A percentile compares a stretch with the other conserved stretches of the same genome.
Evolutionary conservation across 2,329 filamentous ascomycete species (phyloP).

Genomic region (Alternaria conjuncta): DNA sequence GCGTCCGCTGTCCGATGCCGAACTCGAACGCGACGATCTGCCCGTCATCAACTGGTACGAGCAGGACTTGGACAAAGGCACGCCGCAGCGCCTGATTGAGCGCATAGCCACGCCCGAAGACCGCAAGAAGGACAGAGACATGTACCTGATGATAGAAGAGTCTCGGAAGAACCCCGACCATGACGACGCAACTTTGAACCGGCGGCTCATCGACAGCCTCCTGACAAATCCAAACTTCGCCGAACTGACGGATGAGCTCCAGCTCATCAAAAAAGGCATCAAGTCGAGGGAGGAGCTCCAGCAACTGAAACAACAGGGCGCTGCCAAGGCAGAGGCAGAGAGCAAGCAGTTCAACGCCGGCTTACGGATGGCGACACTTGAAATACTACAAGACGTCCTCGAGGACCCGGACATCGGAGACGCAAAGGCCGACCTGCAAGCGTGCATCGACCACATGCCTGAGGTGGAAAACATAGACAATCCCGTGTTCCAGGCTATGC

Average conservation of each 20-base stretch:
- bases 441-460: conserved; percentile 31
- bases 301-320: conserved; percentile 14
- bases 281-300: conserved; percentile 24
- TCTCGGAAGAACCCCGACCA: conserved; percentile 35
- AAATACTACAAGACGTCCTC: conserved; percentile 33
- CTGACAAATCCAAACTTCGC: conserved; percentile 39
- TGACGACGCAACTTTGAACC: conserved; percentile 35
- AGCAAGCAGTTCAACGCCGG: conserved; percentile 21
- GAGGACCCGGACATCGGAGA: conserved; percentile 38
- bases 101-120: conserved; percentile 34
- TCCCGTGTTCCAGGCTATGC: conserved; percentile 27
- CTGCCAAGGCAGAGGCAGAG: conserved; percentile 20
- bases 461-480: conserved; percentile 26
- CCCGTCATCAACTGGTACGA: conserved; percentile 38
- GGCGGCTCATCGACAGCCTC: conserved; percentile 35
- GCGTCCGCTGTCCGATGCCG: conserved; percentile 23
- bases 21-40: conserved; percentile 29
- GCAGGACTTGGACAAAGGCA: conserved; percentile 33
- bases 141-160: conserved; percentile 32
- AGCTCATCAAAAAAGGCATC: conserved; percentile 34
- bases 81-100: conserved; percentile 30
- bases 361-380: conserved; percentile 26
- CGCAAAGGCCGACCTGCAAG: conserved; percentile 28
- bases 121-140: conserved; percentile 27
- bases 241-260: conserved; percentile 34